Percentiles rank a stretch among this genome's conserved stretches.
Evolutionary conservation across 768 basidiomycete genomes (phyloP).

Genomic region (Chalciporus pseudorubinellus): DNA sequence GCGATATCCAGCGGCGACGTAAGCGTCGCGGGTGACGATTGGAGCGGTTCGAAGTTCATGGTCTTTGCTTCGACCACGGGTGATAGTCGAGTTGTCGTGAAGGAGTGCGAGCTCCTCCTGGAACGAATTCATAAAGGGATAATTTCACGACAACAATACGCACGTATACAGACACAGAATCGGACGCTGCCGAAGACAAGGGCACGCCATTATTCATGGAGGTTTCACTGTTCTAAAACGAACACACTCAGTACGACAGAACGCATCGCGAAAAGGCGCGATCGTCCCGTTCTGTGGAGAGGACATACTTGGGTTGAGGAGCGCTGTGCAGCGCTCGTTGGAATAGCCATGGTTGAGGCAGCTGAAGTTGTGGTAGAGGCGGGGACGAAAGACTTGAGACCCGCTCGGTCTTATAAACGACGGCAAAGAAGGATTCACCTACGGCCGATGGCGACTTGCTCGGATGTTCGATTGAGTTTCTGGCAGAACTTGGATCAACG

Average conservation of each 20-base stretch:
- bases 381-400: conserved; percentile 8
- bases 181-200: neutral
- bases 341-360: conserved; percentile 15
- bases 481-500: conserved; percentile 7
- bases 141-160: conserved; percentile 1
- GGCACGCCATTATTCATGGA: conserved; percentile 1
- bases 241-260: neutral
- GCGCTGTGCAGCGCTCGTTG: conserved; percentile 2
- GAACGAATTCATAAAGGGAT: neutral
- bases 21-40: conserved; percentile 51
- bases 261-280: neutral
- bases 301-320: conserved; percentile 8
- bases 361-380: neutral
- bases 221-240: conserved; percentile 9
- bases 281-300: neutral
- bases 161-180: conserved; percentile 21
- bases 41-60: conserved; percentile 46
- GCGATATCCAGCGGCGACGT: conserved; percentile 32
- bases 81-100: conserved; percentile 20
- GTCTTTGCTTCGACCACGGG: conserved; percentile 27
- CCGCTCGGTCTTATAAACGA: conserved; percentile 9
- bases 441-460: conserved; percentile 15
- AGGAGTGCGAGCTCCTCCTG: conserved; percentile 35
- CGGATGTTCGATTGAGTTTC: conserved; percentile 4
- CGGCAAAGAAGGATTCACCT: conserved; percentile 3